Base-by-base conservation (phyloP, 345 rosid species). In the Brassica rapa region DNA sequence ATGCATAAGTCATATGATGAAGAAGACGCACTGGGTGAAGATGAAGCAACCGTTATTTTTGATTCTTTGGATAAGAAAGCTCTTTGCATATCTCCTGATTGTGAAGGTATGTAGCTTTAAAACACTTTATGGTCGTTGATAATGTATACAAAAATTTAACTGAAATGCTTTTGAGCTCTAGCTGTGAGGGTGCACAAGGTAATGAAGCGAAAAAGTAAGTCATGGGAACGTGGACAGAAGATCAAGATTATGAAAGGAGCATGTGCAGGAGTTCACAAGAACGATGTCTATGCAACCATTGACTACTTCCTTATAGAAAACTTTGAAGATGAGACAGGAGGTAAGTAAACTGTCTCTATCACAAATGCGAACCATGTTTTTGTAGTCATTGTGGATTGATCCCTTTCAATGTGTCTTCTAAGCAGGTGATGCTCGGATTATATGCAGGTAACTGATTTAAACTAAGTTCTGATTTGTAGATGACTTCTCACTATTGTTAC, bases 171-270 rank as follows among this genome's bases (percentile, higher is more conserved):
- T 79, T 66, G 66, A 71, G 21, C 16, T 67, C 43, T 75, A 92
- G 94, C 86, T 79, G 83, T 87, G 49, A 86, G 97, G 84, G 86
- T 86, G 70, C 91, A 86, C 75, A 29, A 41, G n/a, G 61, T 6
- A 30, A 57, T 92, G 30, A 82, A 79, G 78, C 76, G 90, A 85
- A 85, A 85, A 59, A 87, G 84, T 8, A 33, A 3, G 66, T 74
- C 72, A 0, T 90, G 93, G 97, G 78, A 77, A 77, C 37, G 78
- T 68, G 90, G 88, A 30, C 89, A 90, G 76, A 86, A 70, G 46
- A 83, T 92, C 68, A 88, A 81, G 83, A 64, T 92, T 83, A 68
- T 81, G 16, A 90, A 78, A 84, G 94, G 94, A 49, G 93, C 94
- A 59, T 87, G 80, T 71, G 76, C 86, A 1, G 84, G 86, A 12